Conservation (phyloP, 805 yeast genomes). For the Nadsonia fulvescens region DNA sequence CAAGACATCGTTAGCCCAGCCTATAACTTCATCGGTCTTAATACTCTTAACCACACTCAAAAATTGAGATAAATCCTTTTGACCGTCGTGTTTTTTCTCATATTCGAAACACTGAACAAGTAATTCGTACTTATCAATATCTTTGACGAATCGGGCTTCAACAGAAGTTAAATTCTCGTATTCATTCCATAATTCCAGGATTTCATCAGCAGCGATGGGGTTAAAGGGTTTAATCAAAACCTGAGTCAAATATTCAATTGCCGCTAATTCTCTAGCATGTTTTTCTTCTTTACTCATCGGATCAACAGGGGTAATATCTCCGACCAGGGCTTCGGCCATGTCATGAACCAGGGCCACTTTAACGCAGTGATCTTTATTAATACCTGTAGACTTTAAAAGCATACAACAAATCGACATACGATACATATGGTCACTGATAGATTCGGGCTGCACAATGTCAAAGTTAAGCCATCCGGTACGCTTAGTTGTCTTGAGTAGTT, state of each 20-base stretch:
- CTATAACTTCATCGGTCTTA: slow-evolving; percentile 51
- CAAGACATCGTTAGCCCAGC: slow-evolving; percentile 45
- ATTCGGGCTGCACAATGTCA: slow-evolving; percentile 33
- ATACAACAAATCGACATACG: slow-evolving; percentile 74
- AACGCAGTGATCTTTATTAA: slow-evolving; percentile 53
- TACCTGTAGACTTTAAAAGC: slow-evolving; percentile 34
- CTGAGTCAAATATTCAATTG: slow-evolving; percentile 48
- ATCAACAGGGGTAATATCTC: slow-evolving; percentile 83
- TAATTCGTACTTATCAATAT: slow-evolving; percentile 79
- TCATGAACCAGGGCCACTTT: slow-evolving; percentile 85
- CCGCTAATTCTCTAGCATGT: slow-evolving; percentile 57
- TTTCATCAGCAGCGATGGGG: slow-evolving; percentile 38
- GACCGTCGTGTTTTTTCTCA: slow-evolving; percentile 44
- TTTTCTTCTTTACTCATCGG: slow-evolving; percentile 60
- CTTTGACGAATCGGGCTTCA: slow-evolving; percentile 85
- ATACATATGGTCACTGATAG: slow-evolving; percentile 91
- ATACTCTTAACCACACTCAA: slow-evolving; percentile 42
- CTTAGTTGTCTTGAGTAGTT: slow-evolving; percentile 55
- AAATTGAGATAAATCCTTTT: slow-evolving; percentile 49
- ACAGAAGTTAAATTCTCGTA: slow-evolving; percentile 68
- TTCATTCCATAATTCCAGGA: slow-evolving; percentile 64
- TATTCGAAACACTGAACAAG: slow-evolving; percentile 40
- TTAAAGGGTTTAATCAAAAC: slow-evolving; percentile 50
- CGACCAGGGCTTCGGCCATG: slow-evolving; percentile 84
- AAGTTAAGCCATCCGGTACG: slow-evolving; percentile 92